These are phyloP conservation scores for Lithohypha guttulata DNA, from an alignment of 2,329 filamentous ascomycete genomes.

Conservation along the genomic window DNA sequence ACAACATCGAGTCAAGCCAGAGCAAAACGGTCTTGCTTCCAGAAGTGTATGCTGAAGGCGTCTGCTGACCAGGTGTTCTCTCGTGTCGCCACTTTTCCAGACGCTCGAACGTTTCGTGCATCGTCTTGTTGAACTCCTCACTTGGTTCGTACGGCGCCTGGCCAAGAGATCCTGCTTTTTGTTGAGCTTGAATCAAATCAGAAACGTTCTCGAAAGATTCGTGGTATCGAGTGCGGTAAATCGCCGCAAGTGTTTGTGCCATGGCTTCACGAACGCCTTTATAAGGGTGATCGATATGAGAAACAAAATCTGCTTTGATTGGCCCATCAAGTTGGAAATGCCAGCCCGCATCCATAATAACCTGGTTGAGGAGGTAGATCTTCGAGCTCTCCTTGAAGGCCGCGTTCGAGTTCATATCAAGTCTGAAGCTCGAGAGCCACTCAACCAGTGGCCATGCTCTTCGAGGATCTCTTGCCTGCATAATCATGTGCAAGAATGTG, in stretches of 20 bases:
- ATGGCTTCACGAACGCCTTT: conserved; percentile 95
- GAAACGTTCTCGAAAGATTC: conserved; percentile 80
- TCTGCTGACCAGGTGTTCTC: conserved; percentile 77
- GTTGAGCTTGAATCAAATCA: conserved; percentile 66
- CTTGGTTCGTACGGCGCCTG: conserved; percentile 71
- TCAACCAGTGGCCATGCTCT: conserved; percentile 78
- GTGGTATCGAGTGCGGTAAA: conserved; percentile 85
- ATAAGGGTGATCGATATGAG: conserved; percentile 92
- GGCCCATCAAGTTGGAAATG: conserved; percentile 87
- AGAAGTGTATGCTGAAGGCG: conserved; percentile 85
- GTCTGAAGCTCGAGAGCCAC: conserved; percentile 68
- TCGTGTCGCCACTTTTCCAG: conserved; percentile 82
- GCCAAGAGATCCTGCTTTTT: conserved; percentile 68
- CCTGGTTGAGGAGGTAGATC: conserved; percentile 78
- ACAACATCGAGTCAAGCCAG: conserved; percentile 86
- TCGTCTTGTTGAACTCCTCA: conserved; percentile 59
- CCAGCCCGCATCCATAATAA: conserved; percentile 83
- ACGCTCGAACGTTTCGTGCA: conserved; percentile 64
- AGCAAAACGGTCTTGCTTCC: conserved; percentile 91
- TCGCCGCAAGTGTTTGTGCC: conserved; percentile 74
- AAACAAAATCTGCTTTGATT: conserved; percentile 77
- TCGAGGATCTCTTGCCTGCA: conserved; percentile 82
- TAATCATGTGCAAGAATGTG: conserved; percentile 78
- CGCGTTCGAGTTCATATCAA: conserved; percentile 91
- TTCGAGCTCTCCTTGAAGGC: conserved; percentile 99